Base-by-base conservation (phyloP, 108 stramenopile genomes). In the Mayamaea pseudoterrestris region DNA sequence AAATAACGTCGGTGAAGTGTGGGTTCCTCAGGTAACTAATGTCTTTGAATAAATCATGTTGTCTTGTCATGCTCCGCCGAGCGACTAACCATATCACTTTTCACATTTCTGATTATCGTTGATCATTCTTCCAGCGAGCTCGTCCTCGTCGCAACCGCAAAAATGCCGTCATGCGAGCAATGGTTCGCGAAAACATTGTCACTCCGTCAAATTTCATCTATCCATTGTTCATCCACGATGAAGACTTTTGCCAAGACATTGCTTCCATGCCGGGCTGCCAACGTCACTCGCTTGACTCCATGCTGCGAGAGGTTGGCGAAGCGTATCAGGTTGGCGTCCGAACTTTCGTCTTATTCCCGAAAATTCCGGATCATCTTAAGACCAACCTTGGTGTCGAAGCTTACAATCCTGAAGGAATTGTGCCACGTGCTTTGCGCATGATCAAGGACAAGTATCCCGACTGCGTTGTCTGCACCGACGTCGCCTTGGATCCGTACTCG, bases 211-310 rank as follows among this genome's bases (percentile, higher is more conserved):
- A 98, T 62, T 94, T 98, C 61, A 95, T 98, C 41, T 95, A 95
- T 59, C 96, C 96, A 30, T 83, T 98, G 2, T 98, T 98, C 67
- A 98, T 98, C 47, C 94, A 95, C 63, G 96, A 98, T 23, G 88
- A 94, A 57, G 69, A 78, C 35, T 72, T 65, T 56, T 78, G 92
- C 41, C 57, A 61, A 53, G 68, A 71, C 4, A 98, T 98, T 48
- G 45, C 69, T 27, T 83, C 86, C 50, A 98, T 98, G 96, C 96
- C 96, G 29, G 96, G 94, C 56, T 94, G 93, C 47, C 65, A 71
- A 36, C 80, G 96, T 41, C 92, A 93, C 58, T 80, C 81, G 20
- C 64, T 93, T 6, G 65, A 69, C 20, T 65, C 65, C 53, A 93
- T 98, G 94, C 41, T 98, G 37, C 63, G 64, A 43, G 94, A 98